Conservation (phyloP, 495 filamentous ascomycete species). For the Penicillium argentinense region DNA sequence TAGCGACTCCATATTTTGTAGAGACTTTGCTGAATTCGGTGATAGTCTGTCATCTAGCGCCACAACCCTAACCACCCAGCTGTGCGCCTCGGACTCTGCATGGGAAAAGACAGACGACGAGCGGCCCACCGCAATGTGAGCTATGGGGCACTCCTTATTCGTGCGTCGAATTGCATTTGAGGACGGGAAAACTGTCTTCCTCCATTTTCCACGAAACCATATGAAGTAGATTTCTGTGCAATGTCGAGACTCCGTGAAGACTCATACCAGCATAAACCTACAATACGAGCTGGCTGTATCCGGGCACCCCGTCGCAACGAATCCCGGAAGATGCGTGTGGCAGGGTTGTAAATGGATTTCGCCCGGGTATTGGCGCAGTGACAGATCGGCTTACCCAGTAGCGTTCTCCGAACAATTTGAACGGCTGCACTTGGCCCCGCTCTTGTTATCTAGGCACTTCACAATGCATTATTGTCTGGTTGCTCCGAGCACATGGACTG, state of each 20-base stretch:
- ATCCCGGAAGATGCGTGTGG: neutral
- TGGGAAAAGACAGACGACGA: slow-evolving; percentile 17
- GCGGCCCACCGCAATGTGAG: slow-evolving; percentile 17
- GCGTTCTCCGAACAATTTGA: too few relatives aligned
- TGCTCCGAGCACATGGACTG: neutral
- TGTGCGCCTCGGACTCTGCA: slow-evolving; percentile 3
- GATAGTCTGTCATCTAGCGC: slow-evolving; percentile 11
- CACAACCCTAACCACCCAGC: slow-evolving; percentile 16
- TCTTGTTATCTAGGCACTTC: neutral
- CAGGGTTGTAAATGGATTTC: slow-evolving; percentile 2
- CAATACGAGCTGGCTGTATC: neutral
- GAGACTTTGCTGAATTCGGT: slow-evolving; percentile 6
- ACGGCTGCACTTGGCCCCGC: neutral
- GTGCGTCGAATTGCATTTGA: slow-evolving; percentile 14
- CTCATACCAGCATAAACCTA: neutral
- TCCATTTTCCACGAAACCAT: neutral
- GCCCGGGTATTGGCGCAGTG: slow-evolving; percentile 3
- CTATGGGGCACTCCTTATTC: slow-evolving; percentile 18
- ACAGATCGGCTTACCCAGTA: slow-evolving; percentile 5
- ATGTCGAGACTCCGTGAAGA: neutral
- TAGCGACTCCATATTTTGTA: slow-evolving; percentile 9
- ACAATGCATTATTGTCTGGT: neutral
- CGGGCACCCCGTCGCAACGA: neutral
- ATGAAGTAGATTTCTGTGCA: neutral
- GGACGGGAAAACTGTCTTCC: neutral